Percentiles rank a stretch among this genome's conserved stretches.
Conservation (phyloP, 768 basidiomycete species). For the Mycena floridula region DNA sequence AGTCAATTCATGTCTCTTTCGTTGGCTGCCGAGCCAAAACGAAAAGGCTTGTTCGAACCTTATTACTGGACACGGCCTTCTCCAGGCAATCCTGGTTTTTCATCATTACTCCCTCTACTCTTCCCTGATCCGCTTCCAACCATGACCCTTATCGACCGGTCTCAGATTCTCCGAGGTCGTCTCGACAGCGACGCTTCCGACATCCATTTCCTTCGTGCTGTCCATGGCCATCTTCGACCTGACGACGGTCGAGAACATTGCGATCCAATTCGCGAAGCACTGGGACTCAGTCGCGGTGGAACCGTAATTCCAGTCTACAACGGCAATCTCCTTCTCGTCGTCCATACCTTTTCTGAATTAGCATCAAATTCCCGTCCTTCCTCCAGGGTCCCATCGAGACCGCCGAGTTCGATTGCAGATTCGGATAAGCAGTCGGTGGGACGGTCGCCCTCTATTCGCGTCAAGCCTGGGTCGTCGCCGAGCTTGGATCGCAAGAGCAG, state of each 20-base stretch:
- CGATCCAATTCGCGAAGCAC: constrained; percentile 19
- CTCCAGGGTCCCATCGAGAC: constrained; percentile 62
- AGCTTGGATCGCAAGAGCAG: constrained; percentile 75
- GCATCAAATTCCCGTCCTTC: constrained; percentile 45
- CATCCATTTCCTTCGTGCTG: constrained; percentile 47
- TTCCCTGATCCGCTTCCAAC: constrained; percentile 74
- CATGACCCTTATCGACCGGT: constrained; percentile 61
- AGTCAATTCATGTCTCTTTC: constrained; percentile 80
- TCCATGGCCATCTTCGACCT: constrained; percentile 41
- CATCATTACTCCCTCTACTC: constrained; percentile 57
- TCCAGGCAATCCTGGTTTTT: constrained; percentile 26
- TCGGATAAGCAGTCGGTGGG: constrained; percentile 33
- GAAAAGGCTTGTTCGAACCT: constrained; percentile 72
- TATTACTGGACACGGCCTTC: constrained; percentile 59
- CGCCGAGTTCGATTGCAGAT: constrained; percentile 57
- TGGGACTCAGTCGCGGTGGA: constrained; percentile 38
- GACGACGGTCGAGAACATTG: constrained; percentile 26
- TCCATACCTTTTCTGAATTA: constrained; percentile 48
- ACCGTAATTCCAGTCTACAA: constrained; percentile 70
- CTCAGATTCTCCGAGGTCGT: constrained; percentile 57
- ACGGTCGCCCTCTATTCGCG: constrained; percentile 71
- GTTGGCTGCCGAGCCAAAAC: constrained; percentile 64
- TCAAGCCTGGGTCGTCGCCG: constrained; percentile 64
- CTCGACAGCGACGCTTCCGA: constrained; percentile 66
- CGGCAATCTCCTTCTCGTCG: constrained; percentile 68